Percentiles rank a stretch among this genome's conserved stretches.
phyloP scores from a whole-genome alignment of 371 early-diverging fungal species.

The Furculomyces boomerangus region DNA sequence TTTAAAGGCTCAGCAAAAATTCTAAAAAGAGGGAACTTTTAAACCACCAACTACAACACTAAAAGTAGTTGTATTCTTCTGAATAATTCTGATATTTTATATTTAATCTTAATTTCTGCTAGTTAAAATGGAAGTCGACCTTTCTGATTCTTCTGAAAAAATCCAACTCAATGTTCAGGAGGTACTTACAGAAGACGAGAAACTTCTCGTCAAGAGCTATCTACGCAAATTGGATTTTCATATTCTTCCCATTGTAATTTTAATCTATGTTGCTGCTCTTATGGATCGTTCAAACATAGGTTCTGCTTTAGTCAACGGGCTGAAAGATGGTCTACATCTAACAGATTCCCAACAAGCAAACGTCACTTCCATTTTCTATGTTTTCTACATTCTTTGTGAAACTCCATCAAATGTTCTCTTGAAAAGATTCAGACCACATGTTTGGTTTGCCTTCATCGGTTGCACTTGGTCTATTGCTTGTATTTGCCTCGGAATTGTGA shows the following conservation, averaged over 20 bases:
- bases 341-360: slow-evolving; percentile 20
- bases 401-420: slow-evolving; percentile 41
- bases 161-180: not conserved
- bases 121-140: too few species aligned
- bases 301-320: slow-evolving; percentile 26
- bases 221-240: slow-evolving; percentile 7
- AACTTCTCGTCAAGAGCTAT: slow-evolving; percentile 4
- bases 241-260: slow-evolving; percentile 14
- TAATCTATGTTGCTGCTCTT: slow-evolving; percentile 14
- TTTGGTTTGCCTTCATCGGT: slow-evolving; percentile 55
- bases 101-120: too few species aligned
- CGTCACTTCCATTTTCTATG: slow-evolving; percentile 23
- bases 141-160: too few species aligned
- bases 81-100: too few species aligned
- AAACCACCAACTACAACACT: too few species aligned
- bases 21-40: too few species aligned
- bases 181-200: slow-evolving; percentile 1
- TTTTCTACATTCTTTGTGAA: slow-evolving; percentile 39
- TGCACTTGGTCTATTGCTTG: slow-evolving; percentile 35
- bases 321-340: slow-evolving; percentile 19
- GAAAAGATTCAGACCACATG: slow-evolving; percentile 38
- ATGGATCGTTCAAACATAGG: slow-evolving; percentile 26
- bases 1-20: too few species aligned
- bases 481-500: slow-evolving; percentile 21
- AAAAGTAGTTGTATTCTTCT: too few species aligned